These are phyloP conservation scores for Pleurotus eryngii DNA, from an alignment of 768 basidiomycete species.

Conservation along the genomic window DNA sequence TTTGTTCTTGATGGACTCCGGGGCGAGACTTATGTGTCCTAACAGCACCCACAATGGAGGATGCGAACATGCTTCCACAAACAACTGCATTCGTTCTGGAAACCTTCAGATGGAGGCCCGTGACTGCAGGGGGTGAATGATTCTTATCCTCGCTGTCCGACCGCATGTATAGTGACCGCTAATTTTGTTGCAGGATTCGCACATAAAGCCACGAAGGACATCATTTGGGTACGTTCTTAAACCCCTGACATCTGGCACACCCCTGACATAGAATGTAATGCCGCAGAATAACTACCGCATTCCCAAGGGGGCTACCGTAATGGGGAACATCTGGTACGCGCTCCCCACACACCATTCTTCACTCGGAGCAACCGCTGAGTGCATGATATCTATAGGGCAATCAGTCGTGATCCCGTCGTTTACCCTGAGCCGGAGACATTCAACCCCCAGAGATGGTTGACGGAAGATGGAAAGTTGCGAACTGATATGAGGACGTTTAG, in stretches of 20 bases:
- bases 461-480: constrained; percentile 37
- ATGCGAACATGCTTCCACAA: constrained; percentile 40
- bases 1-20: not conserved
- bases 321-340: constrained; percentile 58
- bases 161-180: not conserved
- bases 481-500: constrained; percentile 51
- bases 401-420: constrained; percentile 53
- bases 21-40: not conserved
- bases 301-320: constrained; percentile 53
- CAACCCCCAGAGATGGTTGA: constrained; percentile 57
- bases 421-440: constrained; percentile 61
- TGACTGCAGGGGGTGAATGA: constrained; percentile 39
- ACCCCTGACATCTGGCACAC: too few species aligned
- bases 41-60: constrained; percentile 36
- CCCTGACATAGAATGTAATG: too few species aligned
- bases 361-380: too few species aligned
- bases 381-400: constrained; percentile 29
- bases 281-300: constrained; percentile 45
- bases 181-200: constrained; percentile 40
- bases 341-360: not conserved
- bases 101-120: constrained; percentile 49
- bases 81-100: constrained; percentile 50
- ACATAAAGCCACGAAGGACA: constrained; percentile 62
- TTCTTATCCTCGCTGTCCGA: not conserved
- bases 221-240: constrained; percentile 48